A percentile compares a stretch with the other conserved stretches of the same genome.
These are phyloP conservation scores for Sistotremastrum niveocremeum DNA, from an alignment of 768 basidiomycete genomes.

Conservation along the genomic window DNA sequence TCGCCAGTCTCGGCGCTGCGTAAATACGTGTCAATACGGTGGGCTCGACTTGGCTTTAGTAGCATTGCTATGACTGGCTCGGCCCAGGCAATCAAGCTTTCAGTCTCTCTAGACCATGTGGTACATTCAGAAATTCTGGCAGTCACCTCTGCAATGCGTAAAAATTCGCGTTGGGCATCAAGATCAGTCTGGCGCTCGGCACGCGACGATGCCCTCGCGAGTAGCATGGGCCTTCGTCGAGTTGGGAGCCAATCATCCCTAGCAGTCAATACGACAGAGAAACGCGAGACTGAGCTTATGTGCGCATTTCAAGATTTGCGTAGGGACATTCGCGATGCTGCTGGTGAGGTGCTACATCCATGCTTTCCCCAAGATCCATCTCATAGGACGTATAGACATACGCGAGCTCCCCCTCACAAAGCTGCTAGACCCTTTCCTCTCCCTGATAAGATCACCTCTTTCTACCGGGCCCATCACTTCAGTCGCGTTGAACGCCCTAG, in stretches of 20 bases:
- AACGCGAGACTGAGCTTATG: slow-evolving; percentile 77
- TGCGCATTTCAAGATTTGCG: slow-evolving; percentile 79
- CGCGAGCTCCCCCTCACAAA: slow-evolving; percentile 39
- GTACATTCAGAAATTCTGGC: slow-evolving; percentile 82
- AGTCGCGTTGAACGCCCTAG: slow-evolving; percentile 77
- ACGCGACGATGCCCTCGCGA: slow-evolving; percentile 56
- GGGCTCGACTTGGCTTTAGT: too few species aligned
- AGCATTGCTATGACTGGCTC: too few species aligned
- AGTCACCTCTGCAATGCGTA: slow-evolving; percentile 91
- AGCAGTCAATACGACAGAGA: slow-evolving; percentile 34
- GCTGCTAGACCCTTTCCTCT: slow-evolving; percentile 79
- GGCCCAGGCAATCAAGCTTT: slow-evolving; percentile 3
- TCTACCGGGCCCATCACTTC: slow-evolving; percentile 97
- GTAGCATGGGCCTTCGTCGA: slow-evolving; percentile 60
- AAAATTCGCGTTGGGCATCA: slow-evolving; percentile 94
- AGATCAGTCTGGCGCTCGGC: slow-evolving; percentile 44
- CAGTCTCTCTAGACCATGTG: slow-evolving; percentile 58
- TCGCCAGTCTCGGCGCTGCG: background rate
- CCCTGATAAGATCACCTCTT: slow-evolving; percentile 83
- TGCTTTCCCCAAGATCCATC: background rate
- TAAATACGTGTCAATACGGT: too few species aligned
- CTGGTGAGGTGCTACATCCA: slow-evolving; percentile 30
- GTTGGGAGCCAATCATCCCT: slow-evolving; percentile 32
- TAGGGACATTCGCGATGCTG: slow-evolving; percentile 52
- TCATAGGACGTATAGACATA: slow-evolving; percentile 34